Conservation (phyloP, 2,329 filamentous ascomycete species). For the Furcasterigmium sp. region DNA sequence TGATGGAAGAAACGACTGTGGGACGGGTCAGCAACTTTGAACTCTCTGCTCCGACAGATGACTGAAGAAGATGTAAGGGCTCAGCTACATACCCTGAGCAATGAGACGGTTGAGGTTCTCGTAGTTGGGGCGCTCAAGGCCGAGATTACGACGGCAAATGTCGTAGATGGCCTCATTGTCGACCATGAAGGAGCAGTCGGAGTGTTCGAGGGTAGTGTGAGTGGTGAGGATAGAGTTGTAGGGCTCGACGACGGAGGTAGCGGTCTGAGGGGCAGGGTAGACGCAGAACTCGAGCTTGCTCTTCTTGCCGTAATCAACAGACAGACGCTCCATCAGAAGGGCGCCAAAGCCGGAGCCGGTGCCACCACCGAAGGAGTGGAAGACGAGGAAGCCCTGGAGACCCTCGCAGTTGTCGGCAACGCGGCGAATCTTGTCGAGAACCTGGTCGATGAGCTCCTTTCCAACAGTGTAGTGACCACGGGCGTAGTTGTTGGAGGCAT, state of each 20-base stretch:
- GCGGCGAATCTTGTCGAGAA: conserved; percentile 94
- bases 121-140: conserved; percentile 94
- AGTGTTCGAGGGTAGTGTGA: conserved; percentile 98
- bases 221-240: conserved; percentile 99
- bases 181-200: conserved; percentile 99
- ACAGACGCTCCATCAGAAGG: conserved; percentile 97
- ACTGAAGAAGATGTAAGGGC: neutral
- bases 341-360: conserved; percentile 98
- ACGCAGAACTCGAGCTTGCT: conserved; percentile 99
- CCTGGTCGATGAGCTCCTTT: conserved; percentile 98
- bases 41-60: too few relatives aligned
- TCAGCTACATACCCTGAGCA: conserved; percentile 66
- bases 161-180: conserved; percentile 99
- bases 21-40: conserved; percentile 20
- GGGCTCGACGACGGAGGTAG: conserved; percentile 96
- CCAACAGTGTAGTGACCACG: conserved; percentile 99
- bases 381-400: conserved; percentile 98
- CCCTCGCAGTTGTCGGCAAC: conserved; percentile 97
- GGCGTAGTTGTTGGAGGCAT: conserved; percentile 99
- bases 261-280: conserved; percentile 95
- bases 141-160: conserved; percentile 96
- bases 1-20: conserved; percentile 93
- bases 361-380: conserved; percentile 99
- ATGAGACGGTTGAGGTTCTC: conserved; percentile 99
- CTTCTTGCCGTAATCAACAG: conserved; percentile 99